A percentile compares a stretch with the other conserved stretches of the same genome.
Conservation (phyloP, 2,329 filamentous ascomycete species). For the Biscogniauxia sp. region DNA sequence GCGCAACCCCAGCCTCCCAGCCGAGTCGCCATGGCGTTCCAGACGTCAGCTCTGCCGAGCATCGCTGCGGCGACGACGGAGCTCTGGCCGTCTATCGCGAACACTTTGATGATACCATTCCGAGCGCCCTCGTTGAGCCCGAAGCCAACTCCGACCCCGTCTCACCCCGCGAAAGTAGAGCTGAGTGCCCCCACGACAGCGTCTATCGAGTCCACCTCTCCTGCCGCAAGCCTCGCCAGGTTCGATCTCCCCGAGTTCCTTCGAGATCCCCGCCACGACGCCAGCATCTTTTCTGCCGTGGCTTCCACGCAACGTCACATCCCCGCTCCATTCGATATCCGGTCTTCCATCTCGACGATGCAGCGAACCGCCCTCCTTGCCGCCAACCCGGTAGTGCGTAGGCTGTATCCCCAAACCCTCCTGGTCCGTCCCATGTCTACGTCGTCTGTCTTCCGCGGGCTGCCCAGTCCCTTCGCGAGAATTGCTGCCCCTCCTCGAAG, state of each 20-base stretch:
- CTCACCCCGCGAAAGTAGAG: constrained; percentile 7
- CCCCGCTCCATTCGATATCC: constrained; percentile 31
- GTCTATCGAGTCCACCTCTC: constrained; percentile 9
- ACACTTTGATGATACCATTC: constrained; percentile 38
- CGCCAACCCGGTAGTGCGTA: constrained; percentile 28
- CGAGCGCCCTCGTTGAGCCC: constrained; percentile 19
- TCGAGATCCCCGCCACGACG: constrained; percentile 24
- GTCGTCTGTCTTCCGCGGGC: constrained; percentile 17
- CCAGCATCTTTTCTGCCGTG: constrained; percentile 12
- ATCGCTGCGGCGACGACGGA: constrained; percentile 44
- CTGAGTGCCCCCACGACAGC: constrained; percentile 6
- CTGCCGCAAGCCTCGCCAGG: constrained; percentile 10
- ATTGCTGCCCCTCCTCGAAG: constrained; percentile 29
- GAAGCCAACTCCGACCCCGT: constrained; percentile 3
- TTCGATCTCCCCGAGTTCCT: constrained; percentile 36
- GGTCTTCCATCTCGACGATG: constrained; percentile 32
- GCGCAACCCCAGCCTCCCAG: constrained; percentile 7
- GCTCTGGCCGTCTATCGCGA: constrained; percentile 46
- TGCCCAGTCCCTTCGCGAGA: constrained; percentile 15
- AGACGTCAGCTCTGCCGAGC: constrained; percentile 33
- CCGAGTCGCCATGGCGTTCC: constrained; percentile 30
- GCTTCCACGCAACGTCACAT: constrained; percentile 18
- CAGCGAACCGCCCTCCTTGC: constrained; percentile 29
- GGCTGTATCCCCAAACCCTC: constrained; percentile 21
- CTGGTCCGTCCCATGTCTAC: constrained; percentile 28